These are phyloP conservation scores for Delonix regia DNA, from an alignment of 306 rosid genomes.

Conservation along the genomic window DNA sequence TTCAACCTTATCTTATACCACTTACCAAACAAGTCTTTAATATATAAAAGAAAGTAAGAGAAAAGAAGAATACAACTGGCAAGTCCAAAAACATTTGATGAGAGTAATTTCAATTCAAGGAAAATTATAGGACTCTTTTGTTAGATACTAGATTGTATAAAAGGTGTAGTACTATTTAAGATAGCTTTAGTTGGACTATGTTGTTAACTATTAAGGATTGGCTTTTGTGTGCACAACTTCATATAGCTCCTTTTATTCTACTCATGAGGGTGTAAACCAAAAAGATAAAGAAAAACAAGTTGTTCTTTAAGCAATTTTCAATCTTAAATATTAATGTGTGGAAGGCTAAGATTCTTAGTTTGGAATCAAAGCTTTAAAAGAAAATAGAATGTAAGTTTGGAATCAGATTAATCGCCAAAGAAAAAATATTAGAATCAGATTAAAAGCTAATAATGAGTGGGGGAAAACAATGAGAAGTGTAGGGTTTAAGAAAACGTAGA, in stretches of 20 bases:
- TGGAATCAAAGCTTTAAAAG: constrained; percentile 25
- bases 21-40: too few relatives aligned
- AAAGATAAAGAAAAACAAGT: constrained; percentile 8
- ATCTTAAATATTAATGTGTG: not conserved
- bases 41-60: too few relatives aligned
- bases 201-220: not conserved
- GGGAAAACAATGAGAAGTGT: constrained; percentile 21
- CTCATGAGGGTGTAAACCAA: constrained; percentile 8
- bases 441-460: constrained; percentile 12
- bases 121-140: constrained; percentile 17
- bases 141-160: constrained; percentile 34
- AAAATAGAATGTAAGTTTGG: constrained; percentile 22
- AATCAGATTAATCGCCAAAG: constrained; percentile 46
- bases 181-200: constrained; percentile 8
- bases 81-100: constrained; percentile 38
- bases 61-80: constrained; percentile 27
- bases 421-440: constrained; percentile 36
- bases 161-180: not conserved
- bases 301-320: constrained; percentile 36
- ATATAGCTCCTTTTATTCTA: constrained; percentile 31
- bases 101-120: not conserved
- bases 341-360: constrained; percentile 34
- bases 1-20: too few relatives aligned
- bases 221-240: not conserved
- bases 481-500: not conserved